Conservation (phyloP, 2,329 filamentous ascomycete genomes). For the Tolypocladium endophyticum region DNA sequence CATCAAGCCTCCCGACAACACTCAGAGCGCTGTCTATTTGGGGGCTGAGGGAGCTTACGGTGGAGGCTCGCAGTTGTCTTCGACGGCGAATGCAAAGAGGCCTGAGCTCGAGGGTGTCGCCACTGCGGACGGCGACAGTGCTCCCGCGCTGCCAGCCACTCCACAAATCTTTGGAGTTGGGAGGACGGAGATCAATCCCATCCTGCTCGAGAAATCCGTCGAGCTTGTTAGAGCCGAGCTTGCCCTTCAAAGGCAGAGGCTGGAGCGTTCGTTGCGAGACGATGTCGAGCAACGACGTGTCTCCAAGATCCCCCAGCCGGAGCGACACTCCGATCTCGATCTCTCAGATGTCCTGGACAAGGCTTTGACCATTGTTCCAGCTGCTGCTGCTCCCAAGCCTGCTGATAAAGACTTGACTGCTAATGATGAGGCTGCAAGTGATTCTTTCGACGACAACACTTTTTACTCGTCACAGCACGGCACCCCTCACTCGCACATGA, state of each 20-base stretch:
- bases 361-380: constrained; percentile 61
- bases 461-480: constrained; percentile 94
- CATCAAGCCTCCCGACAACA: constrained; percentile 42
- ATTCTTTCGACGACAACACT: constrained; percentile 85
- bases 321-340: constrained; percentile 55
- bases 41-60: constrained; percentile 4
- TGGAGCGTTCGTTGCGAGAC: constrained; percentile 69
- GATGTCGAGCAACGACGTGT: constrained; percentile 57
- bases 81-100: neutral
- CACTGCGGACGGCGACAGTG: neutral
- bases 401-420: constrained; percentile 41
- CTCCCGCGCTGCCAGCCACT: neutral
- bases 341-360: constrained; percentile 62
- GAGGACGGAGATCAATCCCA: constrained; percentile 65
- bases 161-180: constrained; percentile 30
- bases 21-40: constrained; percentile 12
- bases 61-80: neutral
- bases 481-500: constrained; percentile 49
- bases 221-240: constrained; percentile 74
- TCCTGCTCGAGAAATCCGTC: constrained; percentile 78
- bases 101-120: neutral
- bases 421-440: constrained; percentile 55
- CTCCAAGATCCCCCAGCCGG: constrained; percentile 33
- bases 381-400: constrained; percentile 48
- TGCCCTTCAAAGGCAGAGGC: constrained; percentile 65